Conservation (phyloP, 148 eudicot genomes). For the Persicaria maculosa region DNA sequence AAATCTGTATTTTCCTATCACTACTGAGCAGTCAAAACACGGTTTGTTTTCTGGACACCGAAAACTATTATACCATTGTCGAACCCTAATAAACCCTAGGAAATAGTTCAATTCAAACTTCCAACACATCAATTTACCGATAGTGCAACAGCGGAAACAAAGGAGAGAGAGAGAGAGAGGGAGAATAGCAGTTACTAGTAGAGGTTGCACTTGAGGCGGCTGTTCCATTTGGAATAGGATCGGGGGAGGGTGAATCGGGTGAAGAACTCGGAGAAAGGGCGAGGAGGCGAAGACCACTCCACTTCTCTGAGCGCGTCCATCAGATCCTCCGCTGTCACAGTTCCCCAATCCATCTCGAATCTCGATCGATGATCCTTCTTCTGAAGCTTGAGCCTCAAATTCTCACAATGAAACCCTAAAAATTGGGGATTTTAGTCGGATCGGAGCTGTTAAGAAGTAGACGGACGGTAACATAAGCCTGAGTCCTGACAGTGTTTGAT, state of each 20-base stretch:
- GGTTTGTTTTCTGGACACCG: too few relatives aligned
- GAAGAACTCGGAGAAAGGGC: conserved; percentile 71
- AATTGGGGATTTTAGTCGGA: background rate
- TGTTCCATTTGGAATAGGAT: conserved; percentile 61
- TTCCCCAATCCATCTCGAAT: conserved; percentile 59
- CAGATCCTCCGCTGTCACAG: conserved; percentile 71
- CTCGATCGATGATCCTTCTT: background rate
- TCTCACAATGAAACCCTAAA: background rate
- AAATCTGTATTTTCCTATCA: too few relatives aligned
- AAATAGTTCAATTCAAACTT: too few relatives aligned
- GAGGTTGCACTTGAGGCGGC: conserved; percentile 88
- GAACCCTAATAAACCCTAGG: too few relatives aligned
- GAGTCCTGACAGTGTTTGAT: too few relatives aligned
- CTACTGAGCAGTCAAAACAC: too few relatives aligned
- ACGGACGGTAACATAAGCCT: too few relatives aligned
- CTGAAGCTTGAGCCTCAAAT: background rate
- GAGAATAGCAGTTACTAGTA: conserved; percentile 43
- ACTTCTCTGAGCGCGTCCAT: conserved; percentile 74
- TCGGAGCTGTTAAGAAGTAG: background rate
- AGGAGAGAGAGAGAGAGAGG: background rate
- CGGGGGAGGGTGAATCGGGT: conserved; percentile 71
- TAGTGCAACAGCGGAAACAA: too few relatives aligned
- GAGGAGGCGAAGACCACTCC: conserved; percentile 90
- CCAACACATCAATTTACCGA: too few relatives aligned
- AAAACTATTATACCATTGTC: too few relatives aligned